Percentiles rank a stretch among this genome's conserved stretches.
Conservation (phyloP, 257 asterid species). For the Solanum commersonii region DNA sequence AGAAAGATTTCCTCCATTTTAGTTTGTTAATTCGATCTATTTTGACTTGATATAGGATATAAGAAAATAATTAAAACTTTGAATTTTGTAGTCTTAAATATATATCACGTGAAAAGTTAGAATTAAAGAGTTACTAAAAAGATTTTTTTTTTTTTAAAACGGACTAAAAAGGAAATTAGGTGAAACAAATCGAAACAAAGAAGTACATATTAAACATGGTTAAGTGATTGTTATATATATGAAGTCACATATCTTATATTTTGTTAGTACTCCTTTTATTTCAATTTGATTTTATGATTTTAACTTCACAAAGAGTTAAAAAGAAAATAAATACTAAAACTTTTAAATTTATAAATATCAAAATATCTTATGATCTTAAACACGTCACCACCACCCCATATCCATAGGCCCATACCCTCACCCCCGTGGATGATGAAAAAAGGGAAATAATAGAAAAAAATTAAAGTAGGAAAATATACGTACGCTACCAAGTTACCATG, state of each 20-base stretch:
- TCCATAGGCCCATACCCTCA: neutral
- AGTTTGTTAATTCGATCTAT: too few relatives aligned
- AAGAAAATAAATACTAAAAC: too few relatives aligned
- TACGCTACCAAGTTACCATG: neutral
- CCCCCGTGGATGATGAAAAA: neutral
- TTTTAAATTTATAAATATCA: too few relatives aligned
- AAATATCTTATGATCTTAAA: too few relatives aligned
- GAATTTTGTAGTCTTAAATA: too few relatives aligned
- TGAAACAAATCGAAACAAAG: too few relatives aligned
- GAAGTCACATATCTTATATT: neutral
- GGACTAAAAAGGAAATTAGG: too few relatives aligned
- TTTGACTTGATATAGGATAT: too few relatives aligned
- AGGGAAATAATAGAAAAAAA: neutral
- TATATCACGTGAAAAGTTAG: too few relatives aligned
- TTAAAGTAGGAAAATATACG: neutral
- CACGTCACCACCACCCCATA: neutral
- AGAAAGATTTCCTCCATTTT: neutral
- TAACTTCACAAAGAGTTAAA: neutral
- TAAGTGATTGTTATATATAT: neutral
- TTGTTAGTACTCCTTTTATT: neutral
- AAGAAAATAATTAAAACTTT: too few relatives aligned
- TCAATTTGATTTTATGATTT: neutral
- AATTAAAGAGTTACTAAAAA: too few relatives aligned
- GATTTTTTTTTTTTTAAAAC: too few relatives aligned
- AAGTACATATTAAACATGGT: neutral